Evolutionary conservation across 768 basidiomycete species (phyloP).

Genomic region (Kwoniella dendrophila): DNA sequence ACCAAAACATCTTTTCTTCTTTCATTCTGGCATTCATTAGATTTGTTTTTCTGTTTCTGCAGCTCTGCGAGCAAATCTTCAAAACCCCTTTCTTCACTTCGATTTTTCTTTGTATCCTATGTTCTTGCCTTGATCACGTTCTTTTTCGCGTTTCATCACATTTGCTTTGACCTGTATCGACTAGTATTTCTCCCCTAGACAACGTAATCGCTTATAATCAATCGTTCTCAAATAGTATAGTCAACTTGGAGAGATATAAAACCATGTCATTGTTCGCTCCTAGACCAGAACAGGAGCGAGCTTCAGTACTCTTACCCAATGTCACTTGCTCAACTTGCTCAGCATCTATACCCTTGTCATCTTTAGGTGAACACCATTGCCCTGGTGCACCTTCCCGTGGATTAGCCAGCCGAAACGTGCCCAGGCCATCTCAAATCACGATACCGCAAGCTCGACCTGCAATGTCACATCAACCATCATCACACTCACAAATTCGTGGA

Average conservation of each 20-base stretch:
- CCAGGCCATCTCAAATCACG: slow-evolving; percentile 32
- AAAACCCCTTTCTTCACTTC: neutral
- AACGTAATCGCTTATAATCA: neutral
- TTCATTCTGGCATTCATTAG: neutral
- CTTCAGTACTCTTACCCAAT: slow-evolving; percentile 75
- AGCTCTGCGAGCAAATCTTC: too few relatives aligned
- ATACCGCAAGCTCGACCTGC: slow-evolving; percentile 19
- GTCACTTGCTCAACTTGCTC: slow-evolving; percentile 83
- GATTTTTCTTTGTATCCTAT: neutral
- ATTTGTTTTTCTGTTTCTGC: too few relatives aligned
- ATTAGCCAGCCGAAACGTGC: slow-evolving; percentile 15
- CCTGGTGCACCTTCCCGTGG: slow-evolving; percentile 35
- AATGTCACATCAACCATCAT: slow-evolving; percentile 7
- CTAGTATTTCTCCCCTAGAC: neutral
- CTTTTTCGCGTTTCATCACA: neutral
- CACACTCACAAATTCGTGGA: slow-evolving; percentile 10
- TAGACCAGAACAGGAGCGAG: slow-evolving; percentile 55
- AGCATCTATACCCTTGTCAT: slow-evolving; percentile 68
- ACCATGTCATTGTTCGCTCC: slow-evolving; percentile 43
- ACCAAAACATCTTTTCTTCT: neutral
- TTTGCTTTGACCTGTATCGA: slow-evolving; percentile 5
- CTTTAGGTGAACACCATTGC: slow-evolving; percentile 80
- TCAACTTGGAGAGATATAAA: neutral
- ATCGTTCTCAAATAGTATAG: neutral
- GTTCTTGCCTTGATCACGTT: slow-evolving; percentile 2